These are phyloP conservation scores for Linum lewisii DNA, from an alignment of 345 rosid species.

Conservation along the genomic window DNA sequence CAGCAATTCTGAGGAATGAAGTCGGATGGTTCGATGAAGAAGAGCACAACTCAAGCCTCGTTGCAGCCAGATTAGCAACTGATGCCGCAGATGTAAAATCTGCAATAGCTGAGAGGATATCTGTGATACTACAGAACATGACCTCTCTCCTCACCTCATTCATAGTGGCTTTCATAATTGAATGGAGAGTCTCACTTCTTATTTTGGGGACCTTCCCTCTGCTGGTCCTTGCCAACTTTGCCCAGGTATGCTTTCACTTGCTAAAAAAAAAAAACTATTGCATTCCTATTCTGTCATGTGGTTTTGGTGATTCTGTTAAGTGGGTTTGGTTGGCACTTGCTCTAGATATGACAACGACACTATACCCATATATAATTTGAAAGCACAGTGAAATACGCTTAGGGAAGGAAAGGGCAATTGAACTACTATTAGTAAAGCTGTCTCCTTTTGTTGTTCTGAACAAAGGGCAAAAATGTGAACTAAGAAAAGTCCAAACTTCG, in stretches of 20 bases:
- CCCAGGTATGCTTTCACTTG: slow-evolving; percentile 55
- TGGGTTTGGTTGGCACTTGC: background rate
- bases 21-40: slow-evolving; percentile 99
- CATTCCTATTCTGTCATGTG: background rate
- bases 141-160: slow-evolving; percentile 96
- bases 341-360: background rate
- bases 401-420: background rate
- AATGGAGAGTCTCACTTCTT: slow-evolving; percentile 99
- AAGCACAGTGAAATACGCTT: slow-evolving; percentile 1
- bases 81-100: slow-evolving; percentile 98
- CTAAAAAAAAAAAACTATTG: background rate
- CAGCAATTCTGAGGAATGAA: slow-evolving; percentile 92
- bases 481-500: background rate
- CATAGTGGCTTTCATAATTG: slow-evolving; percentile 93
- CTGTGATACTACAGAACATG: slow-evolving; percentile 97
- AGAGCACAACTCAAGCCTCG: slow-evolving; percentile 92
- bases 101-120: slow-evolving; percentile 93
- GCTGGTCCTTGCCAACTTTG: slow-evolving; percentile 96
- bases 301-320: background rate
- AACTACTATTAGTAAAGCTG: background rate
- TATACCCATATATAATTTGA: background rate
- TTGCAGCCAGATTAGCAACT: slow-evolving; percentile 76
- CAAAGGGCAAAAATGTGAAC: slow-evolving; percentile 15
- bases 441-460: slow-evolving; percentile 1
- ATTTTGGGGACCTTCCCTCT: slow-evolving; percentile 91